phyloP scores from a whole-genome alignment of 352 stramenopile species.

The Pythium biforme region DNA sequence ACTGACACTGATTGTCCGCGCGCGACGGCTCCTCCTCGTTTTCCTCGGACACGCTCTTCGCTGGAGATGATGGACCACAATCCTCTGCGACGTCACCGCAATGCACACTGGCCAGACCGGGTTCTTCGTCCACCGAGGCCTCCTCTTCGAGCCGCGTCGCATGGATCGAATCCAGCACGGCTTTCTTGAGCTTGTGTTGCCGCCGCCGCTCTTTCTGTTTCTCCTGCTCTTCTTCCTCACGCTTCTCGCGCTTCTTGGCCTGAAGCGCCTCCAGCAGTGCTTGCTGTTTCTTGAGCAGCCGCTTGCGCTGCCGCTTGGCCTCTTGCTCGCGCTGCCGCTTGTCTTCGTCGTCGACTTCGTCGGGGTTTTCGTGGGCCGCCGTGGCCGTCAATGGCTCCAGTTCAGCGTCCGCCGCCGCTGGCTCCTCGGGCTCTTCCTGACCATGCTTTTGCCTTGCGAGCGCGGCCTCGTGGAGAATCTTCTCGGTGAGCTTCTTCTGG shows the following conservation, averaged over 20 bases:
- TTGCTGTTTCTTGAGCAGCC: slow-evolving; percentile 61
- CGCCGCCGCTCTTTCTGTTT: slow-evolving; percentile 45
- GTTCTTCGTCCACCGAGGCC: slow-evolving; percentile 20
- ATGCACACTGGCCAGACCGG: background rate
- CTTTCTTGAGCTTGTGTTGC: slow-evolving; percentile 58
- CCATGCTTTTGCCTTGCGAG: slow-evolving; percentile 17
- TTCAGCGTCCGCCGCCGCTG: slow-evolving; percentile 3
- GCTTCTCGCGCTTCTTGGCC: slow-evolving; percentile 51
- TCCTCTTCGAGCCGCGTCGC: slow-evolving; percentile 32
- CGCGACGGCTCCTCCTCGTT: background rate
- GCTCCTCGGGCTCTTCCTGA: slow-evolving; percentile 5
- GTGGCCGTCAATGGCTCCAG: no score
- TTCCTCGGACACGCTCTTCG: slow-evolving; percentile 8
- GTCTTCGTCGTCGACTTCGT: slow-evolving; percentile 39
- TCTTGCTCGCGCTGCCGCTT: slow-evolving; percentile 14
- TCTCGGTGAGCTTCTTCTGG: slow-evolving; percentile 55
- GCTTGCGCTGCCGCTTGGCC: slow-evolving; percentile 35
- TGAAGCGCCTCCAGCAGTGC: slow-evolving; percentile 48
- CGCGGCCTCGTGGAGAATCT: slow-evolving; percentile 50
- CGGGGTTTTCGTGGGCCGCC: no score
- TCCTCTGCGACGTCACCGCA: no score
- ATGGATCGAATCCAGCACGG: slow-evolving; percentile 52
- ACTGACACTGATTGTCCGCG: slow-evolving; percentile 10
- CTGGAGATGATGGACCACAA: background rate
- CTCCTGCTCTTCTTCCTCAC: slow-evolving; percentile 49